Percentiles rank a stretch among this genome's conserved stretches.
These are phyloP conservation scores for Lecanicillium sp. DNA, from an alignment of 2,329 filamentous ascomycete species.

Conservation along the genomic window DNA sequence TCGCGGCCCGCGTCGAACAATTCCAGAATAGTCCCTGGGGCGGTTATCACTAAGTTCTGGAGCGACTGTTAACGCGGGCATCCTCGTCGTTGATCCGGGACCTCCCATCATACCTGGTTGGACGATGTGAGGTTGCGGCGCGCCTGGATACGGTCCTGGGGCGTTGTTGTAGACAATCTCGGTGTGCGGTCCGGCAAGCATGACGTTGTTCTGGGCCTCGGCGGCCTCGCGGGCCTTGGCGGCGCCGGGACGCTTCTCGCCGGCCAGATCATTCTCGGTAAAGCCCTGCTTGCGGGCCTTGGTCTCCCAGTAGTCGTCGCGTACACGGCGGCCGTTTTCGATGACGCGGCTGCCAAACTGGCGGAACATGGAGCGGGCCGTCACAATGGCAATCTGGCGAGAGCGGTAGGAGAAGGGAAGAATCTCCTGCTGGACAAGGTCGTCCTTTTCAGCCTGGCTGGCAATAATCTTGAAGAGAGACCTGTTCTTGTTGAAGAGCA, in stretches of 20 bases:
- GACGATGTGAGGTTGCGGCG: slow-evolving; percentile 62
- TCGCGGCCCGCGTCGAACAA: slow-evolving; percentile 69
- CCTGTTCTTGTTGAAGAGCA: slow-evolving; percentile 97
- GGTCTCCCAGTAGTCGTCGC: slow-evolving; percentile 98
- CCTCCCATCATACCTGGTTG: slow-evolving; percentile 66
- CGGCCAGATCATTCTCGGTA: slow-evolving; percentile 90
- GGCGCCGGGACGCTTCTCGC: slow-evolving; percentile 90
- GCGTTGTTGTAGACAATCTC: slow-evolving; percentile 85
- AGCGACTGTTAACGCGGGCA: slow-evolving; percentile 78
- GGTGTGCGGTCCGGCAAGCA: slow-evolving; percentile 64
- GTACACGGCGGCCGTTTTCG: slow-evolving; percentile 78
- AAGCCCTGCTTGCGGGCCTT: slow-evolving; percentile 97
- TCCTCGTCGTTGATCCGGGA: slow-evolving; percentile 60
- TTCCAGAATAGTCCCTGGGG: slow-evolving; percentile 73
- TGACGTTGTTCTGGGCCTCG: slow-evolving; percentile 58
- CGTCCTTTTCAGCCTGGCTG: slow-evolving; percentile 91
- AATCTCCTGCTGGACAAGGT: slow-evolving; percentile 90
- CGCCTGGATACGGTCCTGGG: slow-evolving; percentile 57
- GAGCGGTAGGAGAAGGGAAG: slow-evolving; percentile 96
- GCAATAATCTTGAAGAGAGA: slow-evolving; percentile 98
- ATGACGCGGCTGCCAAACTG: slow-evolving; percentile 96
- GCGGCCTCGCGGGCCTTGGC: slow-evolving; percentile 82
- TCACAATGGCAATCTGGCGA: slow-evolving; percentile 97
- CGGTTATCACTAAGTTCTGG: slow-evolving; percentile 72
- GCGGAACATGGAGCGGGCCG: slow-evolving; percentile 95